A percentile compares a stretch with the other conserved stretches of the same genome.
These are phyloP conservation scores for Biscogniauxia mediterranea DNA, from an alignment of 2,329 filamentous ascomycete species.

Conservation along the genomic window DNA sequence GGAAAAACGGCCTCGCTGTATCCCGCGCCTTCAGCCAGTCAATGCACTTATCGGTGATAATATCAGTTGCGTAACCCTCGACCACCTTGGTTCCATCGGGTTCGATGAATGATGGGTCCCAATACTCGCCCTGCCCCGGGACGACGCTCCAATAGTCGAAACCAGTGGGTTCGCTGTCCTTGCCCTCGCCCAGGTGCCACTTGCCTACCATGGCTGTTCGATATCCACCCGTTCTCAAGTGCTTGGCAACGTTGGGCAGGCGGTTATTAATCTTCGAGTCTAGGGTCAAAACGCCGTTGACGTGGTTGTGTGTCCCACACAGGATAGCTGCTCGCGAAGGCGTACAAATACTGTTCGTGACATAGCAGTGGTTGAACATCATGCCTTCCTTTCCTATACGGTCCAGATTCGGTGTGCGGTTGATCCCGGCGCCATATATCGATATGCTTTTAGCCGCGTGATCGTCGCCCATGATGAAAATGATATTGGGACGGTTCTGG, in stretches of 20 bases:
- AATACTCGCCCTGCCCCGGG: slow-evolving; percentile 52
- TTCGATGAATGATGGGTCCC: slow-evolving; percentile 49
- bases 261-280: slow-evolving; percentile 48
- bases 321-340: slow-evolving; percentile 50
- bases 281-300: slow-evolving; percentile 51
- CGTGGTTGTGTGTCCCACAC: slow-evolving; percentile 51
- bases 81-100: slow-evolving; percentile 31
- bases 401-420: slow-evolving; percentile 51
- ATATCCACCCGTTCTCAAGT: slow-evolving; percentile 45
- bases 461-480: slow-evolving; percentile 57
- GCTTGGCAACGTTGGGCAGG: slow-evolving; percentile 51
- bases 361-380: slow-evolving; percentile 53
- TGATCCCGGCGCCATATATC: slow-evolving; percentile 50
- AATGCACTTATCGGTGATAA: slow-evolving; percentile 50
- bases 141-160: slow-evolving; percentile 53
- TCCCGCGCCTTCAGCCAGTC: slow-evolving; percentile 37
- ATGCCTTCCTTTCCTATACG: slow-evolving; percentile 49
- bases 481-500: slow-evolving; percentile 35
- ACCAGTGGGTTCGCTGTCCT: slow-evolving; percentile 44
- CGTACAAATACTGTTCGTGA: slow-evolving; percentile 53
- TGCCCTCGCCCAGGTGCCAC: slow-evolving; percentile 52
- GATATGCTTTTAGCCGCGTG: slow-evolving; percentile 50
- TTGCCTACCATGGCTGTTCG: slow-evolving; percentile 53
- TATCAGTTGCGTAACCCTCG: slow-evolving; percentile 49
- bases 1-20: slow-evolving; percentile 46